Evolutionary conservation across 176 grass and related monocot species (phyloP), one percentile per base, ranked within the genome.

Genomic region (Avena sativa): DNA sequence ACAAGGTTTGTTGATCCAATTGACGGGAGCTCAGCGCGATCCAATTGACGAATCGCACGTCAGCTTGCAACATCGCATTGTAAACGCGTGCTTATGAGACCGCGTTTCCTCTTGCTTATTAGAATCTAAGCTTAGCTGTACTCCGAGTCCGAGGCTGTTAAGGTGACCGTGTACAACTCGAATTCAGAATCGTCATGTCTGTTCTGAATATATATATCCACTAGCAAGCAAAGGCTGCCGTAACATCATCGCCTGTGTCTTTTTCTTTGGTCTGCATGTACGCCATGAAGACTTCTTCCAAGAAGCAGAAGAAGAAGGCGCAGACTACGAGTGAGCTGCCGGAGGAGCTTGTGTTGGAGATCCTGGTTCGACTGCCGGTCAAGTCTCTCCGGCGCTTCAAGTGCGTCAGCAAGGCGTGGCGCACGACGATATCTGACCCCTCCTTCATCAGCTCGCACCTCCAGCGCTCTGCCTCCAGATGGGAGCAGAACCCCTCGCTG

Each of bases 341-440:
- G 26, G 63, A 66, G 63, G 63, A 66, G 63, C 63, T 66, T 32
- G 26, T 80, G 3, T 1, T 28, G n/a, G 78, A 80, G 57, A 48
- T 64, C 57, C 38, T 80, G 20, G 3, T 80, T 23, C 58, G 78
- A 0, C 40, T 80, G 58, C 57, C 78, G 8, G 78, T 63, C 1
- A 48, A 64, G 6, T 80, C 78, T 44, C 58, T 80, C n/a, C 3
- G 8, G 38, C 38, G 58, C 3, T 80, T 46, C 38, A 47, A 62
- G 3, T 80, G 48, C 32, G 76, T 79, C 10, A 13, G 30, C 55
- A 60, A 60, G 76, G 55, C 53, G 10, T 79, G 76, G 76, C 32
- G 32, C 52, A 6, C 53, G 12, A 14, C 11, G 48, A 32, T 60
- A 11, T 53, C 76, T 36, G 76, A 40, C 11, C 53, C 53, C 1